These are phyloP conservation scores for Ganoderma sinense DNA, from an alignment of 1,284 basidiomycete species.

Conservation along the genomic window DNA sequence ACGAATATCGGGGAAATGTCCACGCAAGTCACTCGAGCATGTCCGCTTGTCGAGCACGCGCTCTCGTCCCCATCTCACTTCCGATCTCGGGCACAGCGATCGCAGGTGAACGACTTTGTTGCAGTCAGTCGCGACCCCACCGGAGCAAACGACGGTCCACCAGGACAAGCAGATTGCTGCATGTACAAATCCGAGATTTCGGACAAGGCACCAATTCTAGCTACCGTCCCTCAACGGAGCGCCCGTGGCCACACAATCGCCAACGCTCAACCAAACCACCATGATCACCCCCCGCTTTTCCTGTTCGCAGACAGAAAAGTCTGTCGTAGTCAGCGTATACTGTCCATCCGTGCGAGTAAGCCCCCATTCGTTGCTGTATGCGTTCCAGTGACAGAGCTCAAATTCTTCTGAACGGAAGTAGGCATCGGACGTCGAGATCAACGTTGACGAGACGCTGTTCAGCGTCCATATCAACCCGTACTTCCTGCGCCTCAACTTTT, in stretches of 20 bases:
- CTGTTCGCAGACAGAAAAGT: constrained; percentile 70
- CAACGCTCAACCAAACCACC: constrained; percentile 18
- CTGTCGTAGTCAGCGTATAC: constrained; percentile 69
- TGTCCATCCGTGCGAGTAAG: constrained; percentile 82
- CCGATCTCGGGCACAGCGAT: constrained; percentile 5
- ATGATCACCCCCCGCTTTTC: constrained; percentile 87
- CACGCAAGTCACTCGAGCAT: constrained; percentile 13
- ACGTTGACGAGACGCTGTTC: constrained; percentile 74
- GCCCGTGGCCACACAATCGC: constrained; percentile 23
- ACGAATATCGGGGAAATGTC: background rate
- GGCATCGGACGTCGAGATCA: constrained; percentile 82
- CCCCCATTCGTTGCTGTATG: constrained; percentile 4
- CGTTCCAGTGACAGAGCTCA: constrained; percentile 28
- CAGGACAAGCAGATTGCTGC: background rate
- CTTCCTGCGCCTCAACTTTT: constrained; percentile 79
- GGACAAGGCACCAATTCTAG: constrained; percentile 11
- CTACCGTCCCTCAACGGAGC: constrained; percentile 26
- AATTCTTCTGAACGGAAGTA: constrained; percentile 46
- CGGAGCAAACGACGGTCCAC: constrained; percentile 4
- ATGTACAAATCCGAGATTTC: constrained; percentile 23
- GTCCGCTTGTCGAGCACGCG: no score
- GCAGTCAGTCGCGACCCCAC: background rate
- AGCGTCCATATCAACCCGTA: constrained; percentile 84
- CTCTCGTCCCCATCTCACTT: constrained; percentile 16
- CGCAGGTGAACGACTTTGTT: background rate